phyloP scores from a whole-genome alignment of 2,329 filamentous ascomycete genomes.

The Pochonia chlamydosporia region DNA sequence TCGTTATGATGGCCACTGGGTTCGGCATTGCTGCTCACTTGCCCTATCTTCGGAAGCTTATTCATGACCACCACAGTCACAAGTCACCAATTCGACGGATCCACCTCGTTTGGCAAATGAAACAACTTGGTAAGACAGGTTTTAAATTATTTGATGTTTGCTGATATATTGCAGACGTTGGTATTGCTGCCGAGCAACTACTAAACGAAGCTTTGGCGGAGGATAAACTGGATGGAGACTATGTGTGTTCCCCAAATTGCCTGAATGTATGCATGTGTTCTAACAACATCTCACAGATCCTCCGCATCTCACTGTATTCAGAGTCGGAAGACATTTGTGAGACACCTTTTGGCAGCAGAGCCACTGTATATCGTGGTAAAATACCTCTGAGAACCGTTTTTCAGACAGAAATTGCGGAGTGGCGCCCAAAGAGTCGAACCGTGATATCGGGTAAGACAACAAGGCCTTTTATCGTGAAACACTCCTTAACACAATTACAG shows the following conservation, averaged over 20 bases:
- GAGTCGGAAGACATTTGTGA: background rate
- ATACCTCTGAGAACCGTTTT: background rate
- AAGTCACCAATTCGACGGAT: background rate
- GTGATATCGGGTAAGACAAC: background rate
- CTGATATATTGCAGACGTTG: background rate
- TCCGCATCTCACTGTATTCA: background rate
- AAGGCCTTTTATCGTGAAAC: background rate
- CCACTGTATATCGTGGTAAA: background rate
- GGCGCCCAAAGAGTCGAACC: background rate
- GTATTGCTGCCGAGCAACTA: background rate
- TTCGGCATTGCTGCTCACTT: background rate
- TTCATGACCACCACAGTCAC: background rate
- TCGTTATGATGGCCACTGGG: background rate
- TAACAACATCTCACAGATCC: background rate
- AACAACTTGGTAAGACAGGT: background rate
- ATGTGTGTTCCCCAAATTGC: background rate
- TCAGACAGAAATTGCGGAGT: background rate
- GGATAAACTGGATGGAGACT: background rate
- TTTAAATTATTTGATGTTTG: background rate
- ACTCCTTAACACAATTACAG: background rate
- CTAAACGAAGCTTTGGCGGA: background rate
- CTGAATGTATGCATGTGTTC: background rate
- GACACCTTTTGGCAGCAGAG: background rate
- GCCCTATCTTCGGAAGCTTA: background rate
- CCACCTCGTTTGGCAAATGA: background rate